Evolutionary conservation across 495 filamentous ascomycete genomes (phyloP).

Genomic region (Daldinia concentrica): DNA sequence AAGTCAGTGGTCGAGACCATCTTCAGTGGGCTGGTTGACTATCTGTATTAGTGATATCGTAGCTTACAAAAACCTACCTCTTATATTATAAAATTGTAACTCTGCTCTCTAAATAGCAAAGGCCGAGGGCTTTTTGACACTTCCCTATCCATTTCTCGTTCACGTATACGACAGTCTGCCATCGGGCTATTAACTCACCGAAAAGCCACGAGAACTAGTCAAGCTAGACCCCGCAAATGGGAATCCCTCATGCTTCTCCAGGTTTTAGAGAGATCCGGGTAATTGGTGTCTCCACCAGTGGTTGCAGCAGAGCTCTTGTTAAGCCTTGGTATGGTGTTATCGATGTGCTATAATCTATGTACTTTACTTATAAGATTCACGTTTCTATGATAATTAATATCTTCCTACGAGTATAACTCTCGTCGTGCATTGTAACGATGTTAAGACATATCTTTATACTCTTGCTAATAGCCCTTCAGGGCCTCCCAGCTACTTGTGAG

Average conservation of each 20-base stretch:
- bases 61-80: neutral
- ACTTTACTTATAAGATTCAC: neutral
- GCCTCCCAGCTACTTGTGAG: constrained; percentile 29
- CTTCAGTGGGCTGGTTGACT: neutral
- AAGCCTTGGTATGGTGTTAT: constrained; percentile 22
- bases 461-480: constrained; percentile 12
- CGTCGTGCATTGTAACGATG: constrained; percentile 7
- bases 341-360: constrained; percentile 10
- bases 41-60: neutral
- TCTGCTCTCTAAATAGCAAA: neutral
- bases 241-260: constrained; percentile 31
- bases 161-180: neutral
- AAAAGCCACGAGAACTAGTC: constrained; percentile 17
- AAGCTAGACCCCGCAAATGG: constrained; percentile 31
- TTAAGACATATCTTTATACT: constrained; percentile 13
- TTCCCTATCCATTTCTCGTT: neutral
- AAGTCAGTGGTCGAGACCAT: neutral
- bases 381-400: constrained; percentile 9
- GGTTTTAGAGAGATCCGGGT: constrained; percentile 30
- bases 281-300: constrained; percentile 40
- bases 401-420: neutral
- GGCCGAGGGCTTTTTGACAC: neutral
- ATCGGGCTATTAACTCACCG: constrained; percentile 40
- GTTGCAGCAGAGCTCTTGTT: constrained; percentile 18
- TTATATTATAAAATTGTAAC: neutral